Percentiles rank a stretch among this genome's conserved stretches.
phyloP scores from a whole-genome alignment of 2,329 filamentous ascomycete genomes.

The Colletotrichum somersetense region DNA sequence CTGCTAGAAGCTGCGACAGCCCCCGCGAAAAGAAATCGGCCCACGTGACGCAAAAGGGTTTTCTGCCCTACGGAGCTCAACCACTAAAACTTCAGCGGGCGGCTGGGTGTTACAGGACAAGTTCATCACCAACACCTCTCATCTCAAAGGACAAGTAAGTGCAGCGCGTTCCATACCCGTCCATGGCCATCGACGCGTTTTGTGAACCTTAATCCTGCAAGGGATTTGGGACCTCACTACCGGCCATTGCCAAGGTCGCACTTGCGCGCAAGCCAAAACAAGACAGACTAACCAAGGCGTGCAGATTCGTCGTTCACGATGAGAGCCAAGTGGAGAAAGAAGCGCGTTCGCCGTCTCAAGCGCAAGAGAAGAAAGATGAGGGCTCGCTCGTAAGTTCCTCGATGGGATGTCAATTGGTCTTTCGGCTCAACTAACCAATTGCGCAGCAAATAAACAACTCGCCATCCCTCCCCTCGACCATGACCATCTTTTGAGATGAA shows the following conservation, averaged over 20 bases:
- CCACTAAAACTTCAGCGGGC: conserved; percentile 39
- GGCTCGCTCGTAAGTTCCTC: conserved; percentile 86
- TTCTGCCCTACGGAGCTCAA: conserved; percentile 40
- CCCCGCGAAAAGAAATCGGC: neutral
- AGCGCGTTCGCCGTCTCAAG: conserved; percentile 99
- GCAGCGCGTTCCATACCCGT: conserved; percentile 2
- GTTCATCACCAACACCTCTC: conserved; percentile 44
- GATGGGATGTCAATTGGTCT: neutral
- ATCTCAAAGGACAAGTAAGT: conserved; percentile 43
- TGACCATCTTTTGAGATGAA: conserved; percentile 55
- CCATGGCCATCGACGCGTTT: neutral
- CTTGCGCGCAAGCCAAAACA: neutral
- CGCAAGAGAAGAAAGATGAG: conserved; percentile 99
- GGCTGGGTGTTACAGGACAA: conserved; percentile 27
- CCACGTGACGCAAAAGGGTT: conserved; percentile 36
- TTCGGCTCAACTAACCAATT: conserved; percentile 49
- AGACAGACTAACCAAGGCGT: conserved; percentile 11
- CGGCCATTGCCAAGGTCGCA: conserved; percentile 10
- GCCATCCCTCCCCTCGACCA: conserved; percentile 66
- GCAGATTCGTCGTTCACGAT: conserved; percentile 65
- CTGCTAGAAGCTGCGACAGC: conserved; percentile 5
- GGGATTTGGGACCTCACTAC: neutral
- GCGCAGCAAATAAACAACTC: conserved; percentile 76
- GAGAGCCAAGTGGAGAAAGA: conserved; percentile 99
- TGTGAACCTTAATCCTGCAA: neutral